phyloP scores from a whole-genome alignment of 2,329 filamentous ascomycete species.

The Pseudocercospora ulei region DNA sequence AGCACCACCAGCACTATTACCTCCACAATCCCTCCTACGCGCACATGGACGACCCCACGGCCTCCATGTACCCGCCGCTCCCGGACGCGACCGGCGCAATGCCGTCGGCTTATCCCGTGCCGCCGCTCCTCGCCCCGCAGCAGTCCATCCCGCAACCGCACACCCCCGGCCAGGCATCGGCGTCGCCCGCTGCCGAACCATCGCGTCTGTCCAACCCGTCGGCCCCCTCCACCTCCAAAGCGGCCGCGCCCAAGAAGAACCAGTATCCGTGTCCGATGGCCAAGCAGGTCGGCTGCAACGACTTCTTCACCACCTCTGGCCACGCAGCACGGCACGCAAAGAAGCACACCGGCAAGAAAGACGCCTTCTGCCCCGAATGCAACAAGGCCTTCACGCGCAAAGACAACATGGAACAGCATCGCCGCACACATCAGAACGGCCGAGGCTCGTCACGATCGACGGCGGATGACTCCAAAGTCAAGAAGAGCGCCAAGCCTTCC shows the following conservation, averaged over 20 bases:
- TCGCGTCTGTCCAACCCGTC: constrained; percentile 36
- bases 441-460: constrained; percentile 37
- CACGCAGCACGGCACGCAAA: constrained; percentile 78
- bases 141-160: constrained; percentile 19
- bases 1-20: constrained; percentile 22
- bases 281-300: constrained; percentile 61
- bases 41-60: constrained; percentile 34
- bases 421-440: constrained; percentile 59
- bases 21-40: constrained; percentile 16
- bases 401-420: constrained; percentile 82
- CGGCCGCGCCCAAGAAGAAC: constrained; percentile 49
- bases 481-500: constrained; percentile 37
- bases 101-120: constrained; percentile 31
- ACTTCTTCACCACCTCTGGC: constrained; percentile 74
- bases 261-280: constrained; percentile 65
- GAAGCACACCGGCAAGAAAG: constrained; percentile 74
- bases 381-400: constrained; percentile 71
- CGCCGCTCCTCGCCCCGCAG: constrained; percentile 22
- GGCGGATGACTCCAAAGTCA: constrained; percentile 40
- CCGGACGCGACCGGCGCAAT: constrained; percentile 30
- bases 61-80: constrained; percentile 34
- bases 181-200: constrained; percentile 45
- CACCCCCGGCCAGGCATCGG: constrained; percentile 30
- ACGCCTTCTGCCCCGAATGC: constrained; percentile 60
- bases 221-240: constrained; percentile 41